Evolutionary conservation across 1,284 basidiomycete genomes (phyloP), one percentile per base, ranked within the genome.

Genomic region (Pseudozyma sp.): DNA sequence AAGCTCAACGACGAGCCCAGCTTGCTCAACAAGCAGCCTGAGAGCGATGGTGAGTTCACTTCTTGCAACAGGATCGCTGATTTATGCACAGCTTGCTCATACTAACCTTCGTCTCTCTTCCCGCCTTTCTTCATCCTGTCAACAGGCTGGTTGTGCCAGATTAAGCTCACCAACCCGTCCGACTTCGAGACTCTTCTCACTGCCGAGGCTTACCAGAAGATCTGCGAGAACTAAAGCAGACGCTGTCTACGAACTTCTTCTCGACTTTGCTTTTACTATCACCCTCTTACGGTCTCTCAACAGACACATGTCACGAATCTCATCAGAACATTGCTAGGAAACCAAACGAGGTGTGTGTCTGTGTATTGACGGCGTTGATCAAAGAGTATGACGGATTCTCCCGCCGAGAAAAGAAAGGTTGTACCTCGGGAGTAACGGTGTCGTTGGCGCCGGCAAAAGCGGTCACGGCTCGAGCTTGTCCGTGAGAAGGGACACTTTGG

Each of bases 141-240:
- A 7, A 8, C 81, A 96, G 95, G 95, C 59, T 98, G 95, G 95
- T 89, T 98, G 54, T 95, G 93, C 90, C 95, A 94, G 88, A 91
- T 99, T 85, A 90, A 92, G 86, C 86, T 97, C 56, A 89, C 91
- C 36, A 87, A 93, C 68, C 91, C 92, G 6, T 85, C 88, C 8
- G 92, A 90, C 90, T 92, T 83, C 52, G 79, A 81, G 80, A 97
- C 91, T 86, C 88, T 99, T 36, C 87, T 99, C 86, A 89, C 89
- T 38, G 90, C 89, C 70, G 92, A 92, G 61, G 90, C 89, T 16
- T 99, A 99, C 88, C 89, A 91, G 86, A 69, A 71, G 61, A 52
- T 76, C 39, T 76, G 73, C 69, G 73, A 76, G 61, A 71, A 71
- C 65, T 76, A 55, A 58, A 34, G n/a, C 36, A n/a, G 25, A 40